Evolutionary conservation across 768 basidiomycete genomes (phyloP).

Genomic region (Rhodotorula toruloides): DNA sequence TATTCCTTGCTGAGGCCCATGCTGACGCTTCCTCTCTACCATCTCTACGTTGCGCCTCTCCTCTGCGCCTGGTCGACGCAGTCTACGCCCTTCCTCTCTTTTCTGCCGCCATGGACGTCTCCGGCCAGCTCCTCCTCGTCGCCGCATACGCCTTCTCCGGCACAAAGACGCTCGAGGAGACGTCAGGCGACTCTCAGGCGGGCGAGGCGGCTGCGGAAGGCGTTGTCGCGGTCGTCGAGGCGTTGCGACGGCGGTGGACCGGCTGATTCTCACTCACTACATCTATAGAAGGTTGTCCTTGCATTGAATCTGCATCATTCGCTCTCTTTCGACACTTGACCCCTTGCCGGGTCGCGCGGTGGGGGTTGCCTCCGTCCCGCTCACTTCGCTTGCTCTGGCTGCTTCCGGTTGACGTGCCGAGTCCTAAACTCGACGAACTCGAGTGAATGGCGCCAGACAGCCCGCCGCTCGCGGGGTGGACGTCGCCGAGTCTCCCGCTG

Average conservation of each 20-base stretch:
- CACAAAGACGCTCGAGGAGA: not conserved
- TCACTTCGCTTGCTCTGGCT: not conserved
- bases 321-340: not conserved
- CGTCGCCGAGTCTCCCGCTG: constrained; percentile 6
- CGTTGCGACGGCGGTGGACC: no score
- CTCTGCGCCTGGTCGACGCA: not conserved
- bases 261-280: not conserved
- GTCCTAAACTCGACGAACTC: not conserved
- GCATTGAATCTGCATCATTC: no score
- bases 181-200: no score
- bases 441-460: not conserved
- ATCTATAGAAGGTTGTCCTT: no score
- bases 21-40: not conserved
- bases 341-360: no score
- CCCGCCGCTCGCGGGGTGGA: not conserved
- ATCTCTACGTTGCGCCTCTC: not conserved
- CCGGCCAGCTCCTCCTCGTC: constrained; percentile 41
- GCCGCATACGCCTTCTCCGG: constrained; percentile 23
- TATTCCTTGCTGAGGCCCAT: no score
- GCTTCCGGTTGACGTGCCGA: no score
- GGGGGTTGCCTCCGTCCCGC: not conserved
- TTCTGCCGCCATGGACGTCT: constrained; percentile 39
- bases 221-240: not conserved
- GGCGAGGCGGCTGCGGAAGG: not conserved
- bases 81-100: constrained; percentile 41